Percentiles rank a stretch among this genome's conserved stretches.
Evolutionary conservation across 805 yeast species (phyloP).

Genomic region (Lipomyces orientalis): DNA sequence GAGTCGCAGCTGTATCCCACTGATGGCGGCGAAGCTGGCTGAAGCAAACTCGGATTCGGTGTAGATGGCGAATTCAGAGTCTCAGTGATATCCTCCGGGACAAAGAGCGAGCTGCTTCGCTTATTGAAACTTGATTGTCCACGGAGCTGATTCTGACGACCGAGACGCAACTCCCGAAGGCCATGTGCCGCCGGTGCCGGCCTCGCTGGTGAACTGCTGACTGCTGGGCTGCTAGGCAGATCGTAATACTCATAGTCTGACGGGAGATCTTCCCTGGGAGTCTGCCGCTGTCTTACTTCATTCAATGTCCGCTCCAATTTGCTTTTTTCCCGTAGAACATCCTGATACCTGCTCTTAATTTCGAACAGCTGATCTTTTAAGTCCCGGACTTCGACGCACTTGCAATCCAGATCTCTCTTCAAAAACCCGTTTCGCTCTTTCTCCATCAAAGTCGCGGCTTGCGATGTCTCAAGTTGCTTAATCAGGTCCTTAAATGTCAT

Average conservation of each 20-base stretch:
- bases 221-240: slow-evolving; percentile 3
- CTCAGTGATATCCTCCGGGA: slow-evolving; percentile 18
- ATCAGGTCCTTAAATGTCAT: slow-evolving; percentile 30
- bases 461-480: slow-evolving; percentile 29
- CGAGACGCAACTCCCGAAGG: slow-evolving; percentile 33
- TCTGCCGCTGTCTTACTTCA: slow-evolving; percentile 32
- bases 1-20: slow-evolving; percentile 31
- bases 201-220: not conserved
- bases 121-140: slow-evolving; percentile 17
- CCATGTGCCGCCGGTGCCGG: slow-evolving; percentile 10
- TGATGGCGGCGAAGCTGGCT: not conserved
- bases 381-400: slow-evolving; percentile 34
- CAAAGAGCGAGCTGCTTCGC: slow-evolving; percentile 32
- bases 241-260: slow-evolving; percentile 33
- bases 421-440: slow-evolving; percentile 25
- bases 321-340: slow-evolving; percentile 27
- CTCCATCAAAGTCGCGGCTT: slow-evolving; percentile 25
- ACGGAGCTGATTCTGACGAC: slow-evolving; percentile 30
- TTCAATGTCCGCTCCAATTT: slow-evolving; percentile 30
- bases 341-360: slow-evolving; percentile 30
- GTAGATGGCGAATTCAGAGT: slow-evolving; percentile 1
- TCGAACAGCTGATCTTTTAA: slow-evolving; percentile 36
- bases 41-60: not conserved
- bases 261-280: slow-evolving; percentile 4
- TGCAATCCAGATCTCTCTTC: slow-evolving; percentile 30